Conservation (phyloP, 352 stramenopile genomes). For the Phytophthora sansomeana region DNA sequence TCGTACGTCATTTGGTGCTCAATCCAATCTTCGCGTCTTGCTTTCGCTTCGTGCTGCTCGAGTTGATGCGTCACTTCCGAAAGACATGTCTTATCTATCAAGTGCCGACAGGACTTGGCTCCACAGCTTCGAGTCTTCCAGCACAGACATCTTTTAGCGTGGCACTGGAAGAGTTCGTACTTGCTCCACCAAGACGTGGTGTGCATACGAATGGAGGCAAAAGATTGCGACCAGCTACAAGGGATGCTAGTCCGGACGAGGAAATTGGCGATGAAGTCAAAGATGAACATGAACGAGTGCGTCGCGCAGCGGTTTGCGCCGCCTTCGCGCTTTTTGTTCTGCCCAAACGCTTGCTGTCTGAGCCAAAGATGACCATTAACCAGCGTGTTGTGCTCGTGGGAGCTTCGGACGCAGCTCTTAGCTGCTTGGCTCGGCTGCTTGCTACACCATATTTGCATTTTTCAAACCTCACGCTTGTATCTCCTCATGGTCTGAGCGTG, state of each 20-base stretch:
- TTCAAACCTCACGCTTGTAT: conserved; percentile 87
- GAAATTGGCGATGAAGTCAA: conserved; percentile 61
- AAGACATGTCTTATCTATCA: conserved; percentile 77
- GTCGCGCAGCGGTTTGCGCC: conserved; percentile 27
- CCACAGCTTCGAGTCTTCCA: neutral
- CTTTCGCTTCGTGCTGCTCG: conserved; percentile 71
- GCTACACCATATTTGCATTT: conserved; percentile 88
- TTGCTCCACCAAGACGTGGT: conserved; percentile 61
- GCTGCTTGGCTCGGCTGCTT: conserved; percentile 81
- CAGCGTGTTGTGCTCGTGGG: conserved; percentile 90
- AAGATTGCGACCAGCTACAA: neutral
- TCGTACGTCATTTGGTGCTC: conserved; percentile 69
- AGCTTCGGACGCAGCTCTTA: conserved; percentile 79
- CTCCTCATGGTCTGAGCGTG: conserved; percentile 68
- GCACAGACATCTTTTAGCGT: conserved; percentile 38
- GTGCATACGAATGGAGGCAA: conserved; percentile 6
- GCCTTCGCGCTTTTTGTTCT: conserved; percentile 87
- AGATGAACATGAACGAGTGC: conserved; percentile 46
- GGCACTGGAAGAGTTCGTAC: conserved; percentile 65
- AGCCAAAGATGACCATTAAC: conserved; percentile 87
- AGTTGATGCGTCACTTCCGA: conserved; percentile 79
- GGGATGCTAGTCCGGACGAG: conserved; percentile 12
- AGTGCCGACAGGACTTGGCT: conserved; percentile 36
- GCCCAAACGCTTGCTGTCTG: conserved; percentile 84
- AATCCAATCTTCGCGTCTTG: conserved; percentile 79